Percentiles rank a stretch among this genome's conserved stretches.
Evolutionary conservation across 1,284 basidiomycete genomes (phyloP).

Genomic region (Apiotrichum montevideense): DNA sequence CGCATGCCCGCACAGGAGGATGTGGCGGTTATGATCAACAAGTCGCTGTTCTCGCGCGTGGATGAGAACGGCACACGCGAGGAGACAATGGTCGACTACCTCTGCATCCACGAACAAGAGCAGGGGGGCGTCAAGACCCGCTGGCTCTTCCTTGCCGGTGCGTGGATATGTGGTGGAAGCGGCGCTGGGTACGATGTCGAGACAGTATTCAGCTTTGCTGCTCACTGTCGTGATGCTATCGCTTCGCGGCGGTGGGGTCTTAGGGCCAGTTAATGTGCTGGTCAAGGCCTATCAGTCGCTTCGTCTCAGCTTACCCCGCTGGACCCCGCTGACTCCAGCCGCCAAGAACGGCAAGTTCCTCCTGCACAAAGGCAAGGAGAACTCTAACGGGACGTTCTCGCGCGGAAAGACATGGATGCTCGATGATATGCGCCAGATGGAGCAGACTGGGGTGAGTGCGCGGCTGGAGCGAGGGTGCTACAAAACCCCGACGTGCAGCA

Average conservation of each 20-base stretch:
- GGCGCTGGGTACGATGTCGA: not conserved
- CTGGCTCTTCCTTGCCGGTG: constrained; percentile 80
- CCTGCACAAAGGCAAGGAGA: constrained; percentile 93
- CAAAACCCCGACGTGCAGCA: no score
- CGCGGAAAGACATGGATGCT: constrained; percentile 96
- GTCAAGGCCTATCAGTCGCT: no score
- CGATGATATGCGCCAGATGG: constrained; percentile 69
- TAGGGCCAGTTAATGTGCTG: no score
- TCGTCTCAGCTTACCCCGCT: no score
- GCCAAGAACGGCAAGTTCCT: constrained; percentile 59
- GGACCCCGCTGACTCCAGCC: no score
- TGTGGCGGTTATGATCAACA: constrained; percentile 59
- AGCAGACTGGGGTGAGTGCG: constrained; percentile 64
- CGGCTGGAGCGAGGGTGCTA: no score
- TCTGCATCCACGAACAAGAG: constrained; percentile 80
- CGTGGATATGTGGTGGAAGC: constrained; percentile 43
- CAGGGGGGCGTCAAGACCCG: constrained; percentile 67
- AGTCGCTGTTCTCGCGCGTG: constrained; percentile 71
- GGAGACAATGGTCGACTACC: constrained; percentile 73
- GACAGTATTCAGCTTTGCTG: constrained; percentile 55
- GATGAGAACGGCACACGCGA: constrained; percentile 56
- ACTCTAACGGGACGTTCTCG: constrained; percentile 90
- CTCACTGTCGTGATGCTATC: no score
- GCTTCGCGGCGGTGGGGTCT: no score
- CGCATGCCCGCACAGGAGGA: constrained; percentile 8